phyloP scores from a whole-genome alignment of 1,284 basidiomycete species.

The Microbotryum scabiosae region DNA sequence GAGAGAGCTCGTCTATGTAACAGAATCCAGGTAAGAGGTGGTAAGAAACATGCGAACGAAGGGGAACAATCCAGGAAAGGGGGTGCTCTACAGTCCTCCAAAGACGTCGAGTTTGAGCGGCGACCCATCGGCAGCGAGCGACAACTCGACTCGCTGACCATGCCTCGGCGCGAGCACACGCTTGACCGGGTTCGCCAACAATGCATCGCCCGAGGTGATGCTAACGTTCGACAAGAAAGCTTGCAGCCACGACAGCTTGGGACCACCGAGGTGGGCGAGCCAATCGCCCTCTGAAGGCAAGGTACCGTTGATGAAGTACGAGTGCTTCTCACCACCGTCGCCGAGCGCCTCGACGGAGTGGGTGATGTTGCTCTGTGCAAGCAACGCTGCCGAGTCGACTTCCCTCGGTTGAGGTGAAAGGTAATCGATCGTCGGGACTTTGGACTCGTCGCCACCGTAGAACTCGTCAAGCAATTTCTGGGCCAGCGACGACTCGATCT shows the following conservation, averaged over 20 bases:
- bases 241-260: slow-evolving; percentile 72
- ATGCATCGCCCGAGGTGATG: slow-evolving; percentile 68
- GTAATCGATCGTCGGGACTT: slow-evolving; percentile 78
- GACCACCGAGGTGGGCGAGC: slow-evolving; percentile 77
- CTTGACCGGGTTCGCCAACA: slow-evolving; percentile 81
- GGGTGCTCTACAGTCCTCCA: slow-evolving; percentile 15
- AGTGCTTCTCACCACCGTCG: slow-evolving; percentile 30
- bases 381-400: slow-evolving; percentile 14
- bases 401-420: slow-evolving; percentile 47
- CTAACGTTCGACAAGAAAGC: slow-evolving; percentile 74
- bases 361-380: slow-evolving; percentile 14
- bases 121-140: slow-evolving; percentile 42
- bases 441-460: slow-evolving; percentile 68
- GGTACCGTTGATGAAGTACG: slow-evolving; percentile 33
- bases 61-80: neutral
- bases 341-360: slow-evolving; percentile 35
- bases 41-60: neutral
- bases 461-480: slow-evolving; percentile 69
- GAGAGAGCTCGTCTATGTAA: neutral
- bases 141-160: slow-evolving; percentile 66
- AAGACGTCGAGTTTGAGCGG: slow-evolving; percentile 31
- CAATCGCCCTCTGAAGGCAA: slow-evolving; percentile 50
- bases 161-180: slow-evolving; percentile 75
- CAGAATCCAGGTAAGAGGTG: neutral
- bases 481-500: slow-evolving; percentile 70